Base-by-base conservation (phyloP, 371 early-diverging fungal genomes). In the Apophysomyces elegans region DNA sequence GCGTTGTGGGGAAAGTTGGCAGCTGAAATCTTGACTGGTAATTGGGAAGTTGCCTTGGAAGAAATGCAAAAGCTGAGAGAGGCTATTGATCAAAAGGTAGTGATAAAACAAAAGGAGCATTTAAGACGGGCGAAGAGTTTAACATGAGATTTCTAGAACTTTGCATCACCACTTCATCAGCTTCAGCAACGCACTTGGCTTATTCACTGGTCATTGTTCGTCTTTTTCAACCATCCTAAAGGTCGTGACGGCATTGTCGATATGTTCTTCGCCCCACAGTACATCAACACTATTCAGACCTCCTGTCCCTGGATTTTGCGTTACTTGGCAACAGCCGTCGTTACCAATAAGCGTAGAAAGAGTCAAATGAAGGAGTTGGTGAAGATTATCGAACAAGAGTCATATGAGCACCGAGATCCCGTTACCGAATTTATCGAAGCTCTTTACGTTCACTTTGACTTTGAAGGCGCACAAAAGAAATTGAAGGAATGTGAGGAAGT, bases 1-100 rank as follows among this genome's bases (percentile, higher is more conserved):
- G 95, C 97, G 39, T 80, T 93, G 67, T 97, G 97, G 97, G 97
- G 97, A 64, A 97, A 96, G 78, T 87, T 97, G 67, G 95, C 95
- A 32, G 89, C 94, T n/a, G 97, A 97, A 68, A 97, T 97, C 67
- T 83, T 96, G 69, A 85, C 90, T 35, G 92, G 91, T 72, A 95
- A 95, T 89, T 96, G 95, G 95, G 95, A 95, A 47, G 88, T 83
- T 56, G 96, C 96, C 36, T 84, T 89, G 54, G 94, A 93, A 62
- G 97, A 96, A 71, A 84, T 97, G 71, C 86, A 86, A 77, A 89
- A 89, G 63, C 81, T 97, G 65, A 88, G 86, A 70, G 97, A 97
- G 69, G 80, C 83, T 57, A 93, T 96, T 67, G 97, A 97, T 64
- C 75, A 75, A 66, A 75, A 75, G 71, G 71, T 69, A 46, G 41